A percentile compares a stretch with the other conserved stretches of the same genome.
Evolutionary conservation across 441 rosid genomes (phyloP).

Genomic region (Syzygium malaccense): DNA sequence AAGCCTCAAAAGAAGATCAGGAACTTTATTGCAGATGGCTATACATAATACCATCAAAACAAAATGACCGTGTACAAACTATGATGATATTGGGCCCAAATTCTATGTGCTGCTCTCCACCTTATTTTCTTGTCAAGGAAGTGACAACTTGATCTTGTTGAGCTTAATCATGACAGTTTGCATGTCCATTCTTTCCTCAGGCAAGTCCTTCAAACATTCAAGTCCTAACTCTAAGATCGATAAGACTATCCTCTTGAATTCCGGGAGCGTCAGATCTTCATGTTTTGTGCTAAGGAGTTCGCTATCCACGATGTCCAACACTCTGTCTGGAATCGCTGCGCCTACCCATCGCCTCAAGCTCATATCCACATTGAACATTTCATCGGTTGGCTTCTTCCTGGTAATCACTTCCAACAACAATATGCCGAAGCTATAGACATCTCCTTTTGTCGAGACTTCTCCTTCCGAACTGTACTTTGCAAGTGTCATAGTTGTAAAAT

Average conservation of each 20-base stretch:
- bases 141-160: neutral
- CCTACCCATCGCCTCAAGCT: neutral
- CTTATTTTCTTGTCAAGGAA: neutral
- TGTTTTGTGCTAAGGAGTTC: neutral
- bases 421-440: slow-evolving; percentile 21
- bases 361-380: slow-evolving; percentile 7
- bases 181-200: neutral
- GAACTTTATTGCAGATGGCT: neutral
- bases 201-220: neutral
- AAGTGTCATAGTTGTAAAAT: neutral
- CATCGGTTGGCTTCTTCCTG: slow-evolving; percentile 2
- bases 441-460: slow-evolving; percentile 2
- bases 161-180: neutral
- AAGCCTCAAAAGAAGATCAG: too few species aligned
- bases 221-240: neutral
- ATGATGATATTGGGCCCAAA: too few species aligned
- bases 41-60: neutral
- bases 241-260: neutral
- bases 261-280: neutral
- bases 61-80: too few species aligned
- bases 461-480: neutral
- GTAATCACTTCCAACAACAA: slow-evolving; percentile 17
- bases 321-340: neutral
- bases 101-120: neutral
- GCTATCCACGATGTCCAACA: neutral